These are phyloP conservation scores for Trametes sp. DNA, from an alignment of 1,284 basidiomycete species.

Conservation along the genomic window DNA sequence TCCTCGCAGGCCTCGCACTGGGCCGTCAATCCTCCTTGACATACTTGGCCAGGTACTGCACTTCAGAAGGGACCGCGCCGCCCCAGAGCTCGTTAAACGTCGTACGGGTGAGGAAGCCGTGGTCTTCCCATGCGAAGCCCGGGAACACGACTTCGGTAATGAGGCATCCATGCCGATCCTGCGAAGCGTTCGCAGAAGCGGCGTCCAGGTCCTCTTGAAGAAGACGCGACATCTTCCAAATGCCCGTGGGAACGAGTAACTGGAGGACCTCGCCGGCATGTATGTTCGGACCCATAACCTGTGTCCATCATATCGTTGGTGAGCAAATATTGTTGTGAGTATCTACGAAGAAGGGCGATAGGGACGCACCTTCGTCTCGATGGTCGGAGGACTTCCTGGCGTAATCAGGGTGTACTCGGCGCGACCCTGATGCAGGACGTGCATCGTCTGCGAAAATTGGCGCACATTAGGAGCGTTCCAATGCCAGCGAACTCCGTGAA, in stretches of 20 bases:
- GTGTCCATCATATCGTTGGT: neutral
- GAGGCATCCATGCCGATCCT: slow-evolving; percentile 49
- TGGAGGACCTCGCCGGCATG: slow-evolving; percentile 51
- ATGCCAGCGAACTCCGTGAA: neutral
- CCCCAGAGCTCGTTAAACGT: slow-evolving; percentile 45
- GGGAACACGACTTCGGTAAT: slow-evolving; percentile 60
- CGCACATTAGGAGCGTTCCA: neutral
- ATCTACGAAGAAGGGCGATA: neutral
- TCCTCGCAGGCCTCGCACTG: too few relatives aligned
- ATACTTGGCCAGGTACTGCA: slow-evolving; percentile 26
- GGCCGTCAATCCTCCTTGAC: slow-evolving; percentile 25
- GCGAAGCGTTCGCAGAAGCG: slow-evolving; percentile 18
- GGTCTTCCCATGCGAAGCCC: slow-evolving; percentile 58
- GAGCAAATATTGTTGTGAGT: too few relatives aligned
- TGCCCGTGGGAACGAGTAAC: slow-evolving; percentile 53
- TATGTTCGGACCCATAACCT: slow-evolving; percentile 51
- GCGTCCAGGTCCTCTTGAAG: slow-evolving; percentile 47
- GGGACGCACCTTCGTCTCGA: slow-evolving; percentile 47
- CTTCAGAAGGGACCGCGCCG: slow-evolving; percentile 28
- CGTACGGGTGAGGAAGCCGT: slow-evolving; percentile 47
- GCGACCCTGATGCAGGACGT: slow-evolving; percentile 56
- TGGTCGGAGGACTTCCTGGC: slow-evolving; percentile 42
- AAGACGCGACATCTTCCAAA: slow-evolving; percentile 59
- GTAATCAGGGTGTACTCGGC: slow-evolving; percentile 56
- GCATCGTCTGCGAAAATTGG: slow-evolving; percentile 52